Base-by-base conservation (phyloP, 169 alveolate species). In the Plasmodium fragile region DNA sequence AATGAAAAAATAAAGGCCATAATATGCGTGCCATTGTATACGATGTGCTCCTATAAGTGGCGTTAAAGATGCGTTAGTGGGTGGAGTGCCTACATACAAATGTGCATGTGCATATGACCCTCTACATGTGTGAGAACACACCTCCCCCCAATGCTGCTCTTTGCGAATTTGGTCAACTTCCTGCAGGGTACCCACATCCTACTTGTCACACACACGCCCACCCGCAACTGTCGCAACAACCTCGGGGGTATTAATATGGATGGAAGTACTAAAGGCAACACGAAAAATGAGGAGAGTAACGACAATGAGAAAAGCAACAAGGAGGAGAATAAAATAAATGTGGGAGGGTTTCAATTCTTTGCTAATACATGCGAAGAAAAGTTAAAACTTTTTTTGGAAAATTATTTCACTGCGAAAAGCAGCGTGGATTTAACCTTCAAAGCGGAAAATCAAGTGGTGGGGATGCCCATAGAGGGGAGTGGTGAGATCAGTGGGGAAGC, bases 361-460 rank as follows among this genome's bases (percentile, higher is more conserved):
- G 93, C 83, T 41, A 84, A 84, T 45, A 84, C 71, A 3, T 84
- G 93, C 59, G 93, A 84, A 84, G 93, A 84, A 16, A 84, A 84
- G 78, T 72, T 84, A 73, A 84, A 65, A 30, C 45, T 13, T 10
- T 84, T 84, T 72, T 65, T 84, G 77, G 93, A 78, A 25, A 87
- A 87, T 78, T 87, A 34, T 77, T 87, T 75, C 41, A 52, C 82
- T 71, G 69, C 80, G 55, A 87, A 87, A 75, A 87, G 30, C 39
- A 4, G 11, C 32, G 87, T 45, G n/a, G 81, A 77, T 22, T 78
- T 77, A 77, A 49, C 43, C 11, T 77, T 77, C 45, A 49, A 34
- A n/a, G 93, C 80, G 49, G 93, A 87, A 32, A 77, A 87, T 11
- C 39, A 5, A 22, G 36, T 65, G 75, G 30, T 18, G 30, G 41